Evolutionary conservation across 192 early-diverging fungal species (phyloP).

Genomic region (Mortierella hygrophila): DNA sequence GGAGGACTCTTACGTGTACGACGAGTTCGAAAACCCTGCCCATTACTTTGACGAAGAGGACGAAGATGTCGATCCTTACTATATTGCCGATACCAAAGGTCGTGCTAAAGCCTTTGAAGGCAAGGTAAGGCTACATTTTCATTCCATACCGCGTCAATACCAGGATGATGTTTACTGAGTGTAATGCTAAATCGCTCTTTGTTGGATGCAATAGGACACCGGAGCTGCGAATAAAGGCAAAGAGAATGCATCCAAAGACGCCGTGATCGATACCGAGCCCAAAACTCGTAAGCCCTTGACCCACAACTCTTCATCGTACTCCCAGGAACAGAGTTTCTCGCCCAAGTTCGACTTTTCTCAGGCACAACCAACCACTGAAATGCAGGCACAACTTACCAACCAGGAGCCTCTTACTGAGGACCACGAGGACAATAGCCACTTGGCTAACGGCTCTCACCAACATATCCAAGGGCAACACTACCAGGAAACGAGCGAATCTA

Average conservation of each 20-base stretch:
- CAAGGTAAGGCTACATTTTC: conserved; percentile 18
- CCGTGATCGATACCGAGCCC: neutral
- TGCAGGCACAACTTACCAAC: neutral
- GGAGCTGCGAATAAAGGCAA: neutral
- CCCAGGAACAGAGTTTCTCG: conserved; percentile 25
- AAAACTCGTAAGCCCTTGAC: conserved; percentile 2
- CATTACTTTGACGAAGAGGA: conserved; percentile 40
- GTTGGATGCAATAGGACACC: neutral
- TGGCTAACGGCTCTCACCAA: neutral
- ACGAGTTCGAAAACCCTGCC: conserved; percentile 7
- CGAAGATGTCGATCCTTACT: conserved; percentile 52
- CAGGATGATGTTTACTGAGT: too few relatives aligned
- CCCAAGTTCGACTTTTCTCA: conserved; percentile 16
- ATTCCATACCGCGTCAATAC: too few relatives aligned
- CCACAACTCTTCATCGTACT: conserved; percentile 16
- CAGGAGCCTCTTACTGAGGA: neutral
- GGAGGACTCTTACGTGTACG: conserved; percentile 14
- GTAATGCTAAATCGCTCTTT: neutral
- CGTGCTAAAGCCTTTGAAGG: conserved; percentile 30
- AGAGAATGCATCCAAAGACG: neutral
- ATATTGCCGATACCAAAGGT: conserved; percentile 51
- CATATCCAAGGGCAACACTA: neutral
- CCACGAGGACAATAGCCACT: neutral
- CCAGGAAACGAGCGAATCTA: neutral
- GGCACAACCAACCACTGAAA: neutral